Evolutionary conservation across 192 early-diverging fungal species (phyloP), one percentile per base, ranked within the genome.

Genomic region (Dimargaris cristalligena): DNA sequence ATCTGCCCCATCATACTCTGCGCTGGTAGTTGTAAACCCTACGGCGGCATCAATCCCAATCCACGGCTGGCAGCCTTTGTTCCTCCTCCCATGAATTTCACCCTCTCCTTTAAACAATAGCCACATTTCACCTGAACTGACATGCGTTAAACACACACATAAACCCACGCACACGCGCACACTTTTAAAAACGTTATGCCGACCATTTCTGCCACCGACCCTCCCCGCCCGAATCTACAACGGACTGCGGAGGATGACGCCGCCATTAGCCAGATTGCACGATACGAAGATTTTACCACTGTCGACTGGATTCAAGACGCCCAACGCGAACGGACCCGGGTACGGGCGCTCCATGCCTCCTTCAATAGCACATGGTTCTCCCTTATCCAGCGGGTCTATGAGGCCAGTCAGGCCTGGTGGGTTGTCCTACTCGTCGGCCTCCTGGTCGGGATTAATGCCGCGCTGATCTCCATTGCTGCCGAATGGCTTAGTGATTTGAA

Each of bases 401-500:
- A 92, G 52, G 74, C 84, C 22, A 69, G 76, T 28, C 87, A 91
- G 69, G 76, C 87, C 1, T 94, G 91, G 94, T 71, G 90, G 47
- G 83, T 97, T 9, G 77, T 93, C 2, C 75, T 80, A 4, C 59
- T 88, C 11, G 83, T 88, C n/a, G 89, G 89, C 65, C 74, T 67
- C 28, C 67, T 81, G 3, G 85, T 94, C 62, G 94, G 94, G 0
- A 44, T 92, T 16, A 80, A 89, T 62, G 87, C 90, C 4, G 86
- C 88, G 34, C 74, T 89, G 35, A 96, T 94, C 58, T 89, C 89
- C 52, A 91, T 97, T 52, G 80, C 74, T 48, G 85, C 87, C 18
- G 91, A 91, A 49, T 94, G 91, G 91, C 75, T 95, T 14, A 88
- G 82, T 58, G 91, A 94, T 68, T 75, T 86, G 52, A 86, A 91